Evolutionary conservation across 352 stramenopile genomes (phyloP), one percentile per base, ranked within the genome.

Genomic region (Pythium guiyangense): DNA sequence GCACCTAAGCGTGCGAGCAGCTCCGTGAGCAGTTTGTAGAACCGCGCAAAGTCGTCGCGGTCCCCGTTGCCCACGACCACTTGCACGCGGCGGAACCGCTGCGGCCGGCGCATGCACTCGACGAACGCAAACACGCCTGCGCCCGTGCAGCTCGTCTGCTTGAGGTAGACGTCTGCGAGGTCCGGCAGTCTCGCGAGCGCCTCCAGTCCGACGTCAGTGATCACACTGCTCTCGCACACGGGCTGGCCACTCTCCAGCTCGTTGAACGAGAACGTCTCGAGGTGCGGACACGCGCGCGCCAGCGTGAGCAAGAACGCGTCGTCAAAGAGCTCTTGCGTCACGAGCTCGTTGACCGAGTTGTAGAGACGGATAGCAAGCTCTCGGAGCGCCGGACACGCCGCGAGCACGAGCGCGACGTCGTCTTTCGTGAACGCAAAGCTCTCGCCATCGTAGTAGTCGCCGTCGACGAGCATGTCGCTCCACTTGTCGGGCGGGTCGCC

Each of bases 171-270:
- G 17, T 52, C 20, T 15, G 57, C 44, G 26, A 62, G 15, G 14
- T 62, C 35, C 3, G 57, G 57, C 22, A 62, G 31, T 12, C 12
- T 29, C 17, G 57, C 48, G 25, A 62, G 49, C 12, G 57, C 57
- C n/a, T 18, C 18, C 8, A 62, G 29, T 2, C 57, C 57, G 3
- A 17, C 18, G 49, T 62, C 57, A 5, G 57, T 62, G 40, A 62
- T 52, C 17, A 50, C 18, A 14, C 31, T 12, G 27, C 29, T 62
- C 17, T 56, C 57, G 15, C 11, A 52, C n/a, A 62, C 56, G n/a
- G 57, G 57, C 18, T 62, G 56, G 11, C 56, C 56, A 42, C 49
- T 57, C 35, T 62, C 56, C 4, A 62, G 48, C 26, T 62, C 57
- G 40, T 62, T 34, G 49, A 57, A 57, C 31, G 42, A 50, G 27